These are phyloP conservation scores for Myxozyma geophila DNA, from an alignment of 805 yeast species.

Conservation along the genomic window DNA sequence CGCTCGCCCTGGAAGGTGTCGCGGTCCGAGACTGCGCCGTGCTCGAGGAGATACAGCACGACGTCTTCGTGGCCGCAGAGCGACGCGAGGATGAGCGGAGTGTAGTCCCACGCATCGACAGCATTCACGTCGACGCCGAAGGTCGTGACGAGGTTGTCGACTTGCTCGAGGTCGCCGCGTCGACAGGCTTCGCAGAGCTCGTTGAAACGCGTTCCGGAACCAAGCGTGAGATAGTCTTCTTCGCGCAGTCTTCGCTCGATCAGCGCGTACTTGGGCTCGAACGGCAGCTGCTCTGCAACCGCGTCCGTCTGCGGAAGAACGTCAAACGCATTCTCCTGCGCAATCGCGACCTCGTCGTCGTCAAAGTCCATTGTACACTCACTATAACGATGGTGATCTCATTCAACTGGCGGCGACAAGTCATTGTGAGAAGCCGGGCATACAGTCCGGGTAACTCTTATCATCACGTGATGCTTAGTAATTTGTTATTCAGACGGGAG, in stretches of 20 bases:
- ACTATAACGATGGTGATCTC: no score
- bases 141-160: conserved; percentile 56
- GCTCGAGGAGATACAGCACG: conserved; percentile 61
- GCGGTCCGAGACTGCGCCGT: conserved; percentile 78
- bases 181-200: conserved; percentile 71
- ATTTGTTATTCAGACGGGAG: no score
- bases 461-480: no score
- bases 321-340: conserved; percentile 10
- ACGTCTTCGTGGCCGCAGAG: conserved; percentile 44
- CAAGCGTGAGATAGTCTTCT: conserved; percentile 17
- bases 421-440: no score
- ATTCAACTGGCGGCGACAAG: no score
- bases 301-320: conserved; percentile 4
- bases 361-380: no score
- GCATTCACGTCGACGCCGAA: conserved; percentile 59
- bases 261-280: conserved; percentile 29
- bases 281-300: conserved; percentile 23
- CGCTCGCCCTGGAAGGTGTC: conserved; percentile 83
- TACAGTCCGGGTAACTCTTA: no score
- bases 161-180: conserved; percentile 67
- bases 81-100: conserved; percentile 63
- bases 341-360: conserved; percentile 6
- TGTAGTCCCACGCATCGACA: conserved; percentile 73
- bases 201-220: conserved; percentile 25
- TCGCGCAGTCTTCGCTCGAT: conserved; percentile 25